Percentiles rank a stretch among this genome's conserved stretches.
Evolutionary conservation across 1,284 basidiomycete species (phyloP).

Genomic region (Clitocybe nebularis): DNA sequence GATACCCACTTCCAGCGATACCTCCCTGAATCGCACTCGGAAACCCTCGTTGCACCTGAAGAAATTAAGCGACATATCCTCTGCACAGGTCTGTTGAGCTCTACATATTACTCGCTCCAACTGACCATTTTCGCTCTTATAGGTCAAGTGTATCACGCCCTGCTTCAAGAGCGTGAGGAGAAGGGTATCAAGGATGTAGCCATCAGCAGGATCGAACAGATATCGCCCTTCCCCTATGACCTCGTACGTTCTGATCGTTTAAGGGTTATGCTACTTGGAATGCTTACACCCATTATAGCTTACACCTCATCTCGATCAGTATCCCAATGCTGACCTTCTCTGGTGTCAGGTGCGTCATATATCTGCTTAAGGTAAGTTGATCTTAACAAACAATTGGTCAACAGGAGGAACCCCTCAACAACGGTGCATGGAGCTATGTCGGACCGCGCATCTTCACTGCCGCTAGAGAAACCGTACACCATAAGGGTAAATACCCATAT

Average conservation of each 20-base stretch:
- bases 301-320: conserved; percentile 89
- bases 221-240: conserved; percentile 96
- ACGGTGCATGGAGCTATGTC: conserved; percentile 91
- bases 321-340: conserved; percentile 89
- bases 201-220: conserved; percentile 92
- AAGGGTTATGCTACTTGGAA: neutral
- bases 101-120: conserved; percentile 8
- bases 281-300: conserved; percentile 40
- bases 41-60: conserved; percentile 70
- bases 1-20: conserved; percentile 93
- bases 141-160: conserved; percentile 93
- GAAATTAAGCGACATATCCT: conserved; percentile 91
- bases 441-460: conserved; percentile 86
- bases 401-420: conserved; percentile 87
- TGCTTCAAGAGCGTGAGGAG: conserved; percentile 87
- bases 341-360: conserved; percentile 75
- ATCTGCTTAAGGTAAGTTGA: neutral
- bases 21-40: conserved; percentile 79
- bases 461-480: conserved; percentile 81
- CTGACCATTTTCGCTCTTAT: conserved; percentile 6
- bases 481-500: conserved; percentile 84
- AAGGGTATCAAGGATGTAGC: conserved; percentile 89
- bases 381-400: conserved; percentile 9
- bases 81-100: conserved; percentile 57
- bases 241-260: conserved; percentile 44